Evolutionary conservation across 1,139 yeast genomes (phyloP), one percentile per base, ranked within the genome.

Genomic region (Meyerozyma elateridarum): DNA sequence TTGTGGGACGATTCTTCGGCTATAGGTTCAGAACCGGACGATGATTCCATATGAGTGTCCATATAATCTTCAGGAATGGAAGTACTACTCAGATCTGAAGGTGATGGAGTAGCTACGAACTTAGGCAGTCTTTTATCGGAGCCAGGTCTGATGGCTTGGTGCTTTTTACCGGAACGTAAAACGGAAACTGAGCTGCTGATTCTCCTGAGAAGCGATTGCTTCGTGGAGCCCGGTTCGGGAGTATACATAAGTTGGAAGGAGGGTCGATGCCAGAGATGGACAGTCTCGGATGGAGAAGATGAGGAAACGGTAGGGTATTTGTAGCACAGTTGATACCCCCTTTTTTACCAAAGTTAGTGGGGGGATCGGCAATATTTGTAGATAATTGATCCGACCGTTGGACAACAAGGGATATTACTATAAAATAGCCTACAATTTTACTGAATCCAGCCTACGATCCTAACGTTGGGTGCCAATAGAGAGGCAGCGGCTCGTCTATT

Each of bases 1-100:
- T 13, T 30, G 36, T n/a, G 36, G 36, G 6, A 34, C 34, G 12
- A 17, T 22, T 2, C 20, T 19, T 7, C 29, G 27, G 8, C 38
- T 28, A 13, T 35, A 33, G n/a, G 32, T 31, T 30, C 26, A 8
- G 33, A 22, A 12, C 29, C 29, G 17, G 32, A n/a, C 19, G 17
- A 15, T 30, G 18, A 6, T 15, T 13, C n/a, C n/a, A n/a, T 8
- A 14, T 5, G 13, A n/a, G 7, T 8, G 25, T 19, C 20, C 8
- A 8, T 7, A 9, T 19, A 8, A 7, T 19, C 9, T 19, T 19
- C 20, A 19, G 9, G 8, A 19, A 8, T 7, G 9, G 20, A 8
- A 19, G 20, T 19, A 19, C 20, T 19, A 19, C 20, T 5, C 27
- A 24, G 27, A 15, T 14, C 11, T 9, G 12, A 7, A 8, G 27